Evolutionary conservation across 139 green algal genomes (phyloP).

Genomic region (Chlamydomonas sphaeroides): DNA sequence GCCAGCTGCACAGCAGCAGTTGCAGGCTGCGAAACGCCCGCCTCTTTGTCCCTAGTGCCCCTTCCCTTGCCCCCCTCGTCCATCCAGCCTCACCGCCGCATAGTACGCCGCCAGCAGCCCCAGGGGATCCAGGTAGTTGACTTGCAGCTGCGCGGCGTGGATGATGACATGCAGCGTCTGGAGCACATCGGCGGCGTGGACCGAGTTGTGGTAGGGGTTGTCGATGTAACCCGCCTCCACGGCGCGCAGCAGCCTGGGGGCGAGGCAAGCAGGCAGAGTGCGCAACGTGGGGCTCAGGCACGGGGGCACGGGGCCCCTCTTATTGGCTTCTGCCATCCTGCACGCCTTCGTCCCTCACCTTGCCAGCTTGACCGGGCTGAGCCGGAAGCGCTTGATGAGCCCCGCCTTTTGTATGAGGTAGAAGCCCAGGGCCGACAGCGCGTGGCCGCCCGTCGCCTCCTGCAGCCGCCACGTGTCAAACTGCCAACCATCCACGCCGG

Average conservation of each 20-base stretch:
- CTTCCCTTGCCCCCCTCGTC: too few species aligned
- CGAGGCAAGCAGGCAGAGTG: too few species aligned
- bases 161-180: slow-evolving; percentile 64
- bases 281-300: too few species aligned
- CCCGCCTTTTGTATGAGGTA: slow-evolving; percentile 48
- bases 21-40: too few species aligned
- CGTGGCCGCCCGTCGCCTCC: slow-evolving; percentile 46
- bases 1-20: not conserved
- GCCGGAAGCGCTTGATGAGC: slow-evolving; percentile 36
- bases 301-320: too few species aligned
- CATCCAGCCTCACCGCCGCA: slow-evolving; percentile 37
- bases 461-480: slow-evolving; percentile 53
- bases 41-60: too few species aligned
- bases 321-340: too few species aligned
- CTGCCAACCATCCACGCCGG: slow-evolving; percentile 41
- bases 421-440: slow-evolving; percentile 52
- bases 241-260: slow-evolving; percentile 10
- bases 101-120: slow-evolving; percentile 55
- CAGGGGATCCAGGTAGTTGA: slow-evolving; percentile 44
- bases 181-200: slow-evolving; percentile 48
- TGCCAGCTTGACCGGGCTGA: slow-evolving; percentile 37
- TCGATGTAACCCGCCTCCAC: slow-evolving; percentile 41
- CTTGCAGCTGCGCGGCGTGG: slow-evolving; percentile 34
- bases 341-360: too few species aligned
- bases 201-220: slow-evolving; percentile 54